These are phyloP conservation scores for Xylaria longipes DNA, from an alignment of 495 filamentous ascomycete genomes.

Conservation along the genomic window DNA sequence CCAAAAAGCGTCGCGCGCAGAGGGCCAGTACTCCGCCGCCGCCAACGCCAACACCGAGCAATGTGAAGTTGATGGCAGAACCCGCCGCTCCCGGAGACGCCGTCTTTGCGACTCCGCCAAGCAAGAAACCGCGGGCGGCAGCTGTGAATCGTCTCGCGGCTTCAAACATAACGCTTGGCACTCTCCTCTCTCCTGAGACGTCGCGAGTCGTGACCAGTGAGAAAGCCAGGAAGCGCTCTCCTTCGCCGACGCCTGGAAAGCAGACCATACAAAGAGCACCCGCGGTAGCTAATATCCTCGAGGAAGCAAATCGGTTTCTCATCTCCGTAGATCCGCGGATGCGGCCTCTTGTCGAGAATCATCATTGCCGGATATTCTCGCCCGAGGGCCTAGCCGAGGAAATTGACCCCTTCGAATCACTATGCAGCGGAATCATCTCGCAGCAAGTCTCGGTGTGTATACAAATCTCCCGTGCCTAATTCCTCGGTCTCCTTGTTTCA, in stretches of 20 bases:
- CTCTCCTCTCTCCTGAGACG: slow-evolving; percentile 79
- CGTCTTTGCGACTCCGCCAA: slow-evolving; percentile 24
- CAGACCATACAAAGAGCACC: background rate
- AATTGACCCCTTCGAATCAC: slow-evolving; percentile 84
- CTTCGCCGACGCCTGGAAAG: slow-evolving; percentile 64
- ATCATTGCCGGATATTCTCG: slow-evolving; percentile 81
- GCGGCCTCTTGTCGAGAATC: slow-evolving; percentile 70
- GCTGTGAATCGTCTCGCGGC: slow-evolving; percentile 55
- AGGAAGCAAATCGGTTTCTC: slow-evolving; percentile 79
- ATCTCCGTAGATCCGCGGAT: slow-evolving; percentile 78
- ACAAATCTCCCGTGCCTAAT: background rate
- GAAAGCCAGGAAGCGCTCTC: slow-evolving; percentile 46
- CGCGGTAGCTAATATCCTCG: slow-evolving; percentile 73
- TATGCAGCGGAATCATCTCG: slow-evolving; percentile 86
- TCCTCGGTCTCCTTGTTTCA: background rate
- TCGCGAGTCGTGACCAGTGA: slow-evolving; percentile 69
- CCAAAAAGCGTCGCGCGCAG: slow-evolving; percentile 40
- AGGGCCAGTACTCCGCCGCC: slow-evolving; percentile 35
- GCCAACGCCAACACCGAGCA: slow-evolving; percentile 48
- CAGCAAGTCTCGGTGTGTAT: slow-evolving; percentile 78
- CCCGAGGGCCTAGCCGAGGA: slow-evolving; percentile 80
- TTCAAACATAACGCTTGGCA: slow-evolving; percentile 68
- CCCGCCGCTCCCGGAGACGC: slow-evolving; percentile 19
- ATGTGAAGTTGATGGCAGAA: slow-evolving; percentile 44
- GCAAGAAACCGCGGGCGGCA: slow-evolving; percentile 43